Percentiles rank a stretch among this genome's conserved stretches.
Conservation (phyloP, 129 eudicot species). For the Rutidosis leptorrhynchoides region DNA sequence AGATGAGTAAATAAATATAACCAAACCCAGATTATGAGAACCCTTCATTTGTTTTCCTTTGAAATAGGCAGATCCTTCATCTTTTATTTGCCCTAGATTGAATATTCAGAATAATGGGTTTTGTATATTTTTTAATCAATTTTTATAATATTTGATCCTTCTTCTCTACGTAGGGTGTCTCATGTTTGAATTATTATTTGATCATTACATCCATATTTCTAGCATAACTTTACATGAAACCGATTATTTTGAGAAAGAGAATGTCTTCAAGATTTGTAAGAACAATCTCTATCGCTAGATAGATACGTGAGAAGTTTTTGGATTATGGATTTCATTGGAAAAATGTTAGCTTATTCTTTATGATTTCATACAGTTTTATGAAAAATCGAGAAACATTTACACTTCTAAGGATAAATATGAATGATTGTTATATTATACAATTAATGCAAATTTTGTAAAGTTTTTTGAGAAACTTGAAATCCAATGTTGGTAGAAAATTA, state of each 20-base stretch:
- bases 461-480: slow-evolving; percentile 4
- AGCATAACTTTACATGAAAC: slow-evolving; percentile 7
- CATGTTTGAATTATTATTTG: not conserved
- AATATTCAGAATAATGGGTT: not conserved
- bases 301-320: not conserved
- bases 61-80: slow-evolving; percentile 17
- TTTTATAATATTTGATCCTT: slow-evolving; percentile 11
- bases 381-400: not conserved
- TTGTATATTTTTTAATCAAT: not conserved
- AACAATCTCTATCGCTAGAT: not conserved
- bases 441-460: not conserved
- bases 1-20: too few relatives aligned
- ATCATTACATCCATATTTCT: not conserved
- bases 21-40: slow-evolving; percentile 8
- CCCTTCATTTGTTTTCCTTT: slow-evolving; percentile 22
- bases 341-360: not conserved
- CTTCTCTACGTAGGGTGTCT: not conserved
- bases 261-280: slow-evolving; percentile 32
- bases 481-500: not conserved
- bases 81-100: slow-evolving; percentile 11
- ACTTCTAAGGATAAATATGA: not conserved
- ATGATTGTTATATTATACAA: slow-evolving; percentile 16
- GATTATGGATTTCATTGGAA: slow-evolving; percentile 2
- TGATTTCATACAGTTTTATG: too few relatives aligned
- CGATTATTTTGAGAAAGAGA: slow-evolving; percentile 26